Evolutionary conservation across 2,329 filamentous ascomycete species (phyloP), one percentile per base, ranked within the genome.

Genomic region (Calycina marina): DNA sequence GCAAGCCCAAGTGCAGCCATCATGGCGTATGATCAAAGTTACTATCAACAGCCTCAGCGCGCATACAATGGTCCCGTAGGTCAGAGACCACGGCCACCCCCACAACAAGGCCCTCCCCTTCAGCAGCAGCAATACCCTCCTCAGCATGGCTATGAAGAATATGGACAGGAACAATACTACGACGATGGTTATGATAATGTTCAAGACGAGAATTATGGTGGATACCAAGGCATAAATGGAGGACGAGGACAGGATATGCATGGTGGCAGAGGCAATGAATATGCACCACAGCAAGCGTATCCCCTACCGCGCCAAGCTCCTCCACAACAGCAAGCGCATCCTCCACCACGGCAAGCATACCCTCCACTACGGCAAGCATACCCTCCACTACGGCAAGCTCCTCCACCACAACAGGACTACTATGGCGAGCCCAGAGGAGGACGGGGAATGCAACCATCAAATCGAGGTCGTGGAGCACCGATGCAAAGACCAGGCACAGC

Each of bases 101-200:
- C 49, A 31, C 44, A 47, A 31, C 37, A 40, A 25, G 39, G 38
- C 5, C 40, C 43, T 14, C 42, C 40, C 10, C 34, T n/a, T n/a
- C n/a, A 12, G 14, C 41, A 38, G 18, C 44, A 49, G 50, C 73
- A 77, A 47, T 90, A 65, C 31, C 64, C 59, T 30, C 64, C 67
- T 44, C 81, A 82, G 40, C 85, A 93, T 46, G 45, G 38, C 14
- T 48, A 52, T 30, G 46, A 51, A 25, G 44, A 47, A 25, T 49
- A 51, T 30, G 14, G 37, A 6, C 49, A 50, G 14, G 49, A 48
- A 16, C 44, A 40, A 2, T 51, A 51, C 35, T 46, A 43, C 3
- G 46, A 51, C 30, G 43, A 52, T 25, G 40, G 46, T 18, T 42
- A 45, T 31, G 32, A 34, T 17, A 43, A 40, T 31, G 43, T 37